Evolutionary conservation across 257 asterid species (phyloP).

Genomic region (Solanum lignicaule): DNA sequence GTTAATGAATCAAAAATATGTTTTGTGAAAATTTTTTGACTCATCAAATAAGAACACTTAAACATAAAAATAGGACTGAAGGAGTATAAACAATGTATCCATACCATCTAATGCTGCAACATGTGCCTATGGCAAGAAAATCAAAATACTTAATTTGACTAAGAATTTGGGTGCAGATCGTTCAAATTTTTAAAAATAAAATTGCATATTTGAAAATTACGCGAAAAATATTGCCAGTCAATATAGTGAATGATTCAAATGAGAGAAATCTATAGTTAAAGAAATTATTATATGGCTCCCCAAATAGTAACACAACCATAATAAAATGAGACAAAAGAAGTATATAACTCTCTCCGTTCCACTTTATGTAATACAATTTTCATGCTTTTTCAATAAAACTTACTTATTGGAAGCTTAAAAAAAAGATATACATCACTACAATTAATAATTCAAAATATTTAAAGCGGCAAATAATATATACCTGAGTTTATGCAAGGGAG

Average conservation of each 20-base stretch:
- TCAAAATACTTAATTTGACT: neutral
- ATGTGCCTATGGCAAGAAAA: neutral
- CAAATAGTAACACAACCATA: neutral
- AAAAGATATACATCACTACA: neutral
- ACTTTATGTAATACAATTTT: neutral
- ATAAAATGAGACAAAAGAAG: neutral
- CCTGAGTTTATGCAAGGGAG: slow-evolving; percentile 62
- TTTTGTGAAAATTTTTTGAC: neutral
- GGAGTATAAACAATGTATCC: neutral
- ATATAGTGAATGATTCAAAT: neutral
- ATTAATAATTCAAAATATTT: neutral
- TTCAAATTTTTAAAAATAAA: neutral
- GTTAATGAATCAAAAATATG: too few relatives aligned
- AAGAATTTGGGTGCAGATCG: neutral
- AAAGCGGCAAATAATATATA: neutral
- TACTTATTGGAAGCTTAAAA: neutral
- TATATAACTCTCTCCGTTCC: neutral
- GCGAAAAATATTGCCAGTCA: neutral
- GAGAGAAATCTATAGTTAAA: neutral
- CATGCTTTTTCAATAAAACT: neutral
- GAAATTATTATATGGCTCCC: neutral
- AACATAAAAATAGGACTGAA: neutral
- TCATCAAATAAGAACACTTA: neutral
- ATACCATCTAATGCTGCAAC: neutral
- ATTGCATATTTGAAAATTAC: neutral